These are phyloP conservation scores for Trametes pubescens DNA, from an alignment of 1,284 basidiomycete genomes.

Conservation along the genomic window DNA sequence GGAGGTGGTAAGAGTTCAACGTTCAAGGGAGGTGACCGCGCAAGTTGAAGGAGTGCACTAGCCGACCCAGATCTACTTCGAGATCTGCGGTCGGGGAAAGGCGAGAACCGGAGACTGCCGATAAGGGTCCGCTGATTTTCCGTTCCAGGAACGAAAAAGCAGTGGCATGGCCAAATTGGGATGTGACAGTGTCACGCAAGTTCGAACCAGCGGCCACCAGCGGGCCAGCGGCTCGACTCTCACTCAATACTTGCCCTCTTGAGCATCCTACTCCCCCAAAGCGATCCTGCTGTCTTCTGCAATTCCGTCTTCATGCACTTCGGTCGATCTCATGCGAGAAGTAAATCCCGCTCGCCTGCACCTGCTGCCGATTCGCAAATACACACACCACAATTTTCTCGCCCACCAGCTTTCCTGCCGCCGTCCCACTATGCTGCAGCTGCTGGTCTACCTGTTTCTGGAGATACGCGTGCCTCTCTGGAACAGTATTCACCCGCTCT, in stretches of 20 bases:
- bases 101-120: constrained; percentile 4
- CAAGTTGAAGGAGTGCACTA: no score
- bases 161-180: background rate
- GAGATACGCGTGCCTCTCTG: background rate
- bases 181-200: constrained; percentile 12
- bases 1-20: no score
- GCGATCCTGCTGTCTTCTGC: background rate
- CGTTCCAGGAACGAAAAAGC: background rate
- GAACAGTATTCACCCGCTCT: background rate
- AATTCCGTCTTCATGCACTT: constrained; percentile 28
- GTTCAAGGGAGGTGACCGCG: no score
- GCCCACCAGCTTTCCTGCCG: constrained; percentile 56
- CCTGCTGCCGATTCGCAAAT: constrained; percentile 11
- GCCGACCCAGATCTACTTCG: background rate
- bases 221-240: background rate
- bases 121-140: background rate
- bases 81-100: background rate
- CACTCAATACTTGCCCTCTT: background rate
- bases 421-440: constrained; percentile 74
- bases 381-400: constrained; percentile 6
- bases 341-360: constrained; percentile 38
- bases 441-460: constrained; percentile 48
- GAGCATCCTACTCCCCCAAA: background rate
- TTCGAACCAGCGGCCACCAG: background rate
- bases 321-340: constrained; percentile 34